Evolutionary conservation across 2,329 filamentous ascomycete genomes (phyloP).

Genomic region (Fusarium pseudocircinatum): DNA sequence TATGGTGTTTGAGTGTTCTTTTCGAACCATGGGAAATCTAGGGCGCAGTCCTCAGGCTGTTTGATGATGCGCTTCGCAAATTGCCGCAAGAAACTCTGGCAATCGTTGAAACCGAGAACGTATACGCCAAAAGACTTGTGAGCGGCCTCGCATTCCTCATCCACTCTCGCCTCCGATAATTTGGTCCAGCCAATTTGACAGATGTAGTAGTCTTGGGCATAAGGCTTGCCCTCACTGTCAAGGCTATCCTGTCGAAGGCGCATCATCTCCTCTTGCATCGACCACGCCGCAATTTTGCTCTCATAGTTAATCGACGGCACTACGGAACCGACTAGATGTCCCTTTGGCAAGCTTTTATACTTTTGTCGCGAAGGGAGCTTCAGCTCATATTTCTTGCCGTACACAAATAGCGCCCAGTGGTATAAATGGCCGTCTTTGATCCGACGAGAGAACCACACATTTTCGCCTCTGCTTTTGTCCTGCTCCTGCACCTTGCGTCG

Average conservation of each 20-base stretch:
- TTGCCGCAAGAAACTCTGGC: neutral
- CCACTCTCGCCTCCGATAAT: accelerated
- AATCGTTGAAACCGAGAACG: neutral
- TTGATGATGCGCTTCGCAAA: neutral
- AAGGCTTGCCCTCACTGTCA: neutral
- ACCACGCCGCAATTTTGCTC: neutral
- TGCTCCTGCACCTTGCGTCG: neutral
- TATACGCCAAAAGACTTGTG: accelerated
- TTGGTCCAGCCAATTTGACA: neutral
- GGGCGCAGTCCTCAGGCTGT: neutral
- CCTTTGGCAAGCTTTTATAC: neutral
- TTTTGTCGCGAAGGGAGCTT: neutral
- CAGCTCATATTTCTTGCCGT: neutral
- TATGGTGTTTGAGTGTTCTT: accelerated
- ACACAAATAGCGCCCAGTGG: neutral
- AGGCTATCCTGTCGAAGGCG: neutral
- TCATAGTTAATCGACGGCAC: accelerated
- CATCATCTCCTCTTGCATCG: neutral
- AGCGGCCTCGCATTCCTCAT: accelerated
- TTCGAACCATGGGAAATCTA: neutral
- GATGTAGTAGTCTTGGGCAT: neutral
- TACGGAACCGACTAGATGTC: neutral
- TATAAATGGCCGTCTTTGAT: neutral
- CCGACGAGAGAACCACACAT: neutral
- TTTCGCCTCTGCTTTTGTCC: accelerated